Conservation (phyloP, 2,329 filamentous ascomycete genomes). For the Knoxdaviesia capensis region DNA sequence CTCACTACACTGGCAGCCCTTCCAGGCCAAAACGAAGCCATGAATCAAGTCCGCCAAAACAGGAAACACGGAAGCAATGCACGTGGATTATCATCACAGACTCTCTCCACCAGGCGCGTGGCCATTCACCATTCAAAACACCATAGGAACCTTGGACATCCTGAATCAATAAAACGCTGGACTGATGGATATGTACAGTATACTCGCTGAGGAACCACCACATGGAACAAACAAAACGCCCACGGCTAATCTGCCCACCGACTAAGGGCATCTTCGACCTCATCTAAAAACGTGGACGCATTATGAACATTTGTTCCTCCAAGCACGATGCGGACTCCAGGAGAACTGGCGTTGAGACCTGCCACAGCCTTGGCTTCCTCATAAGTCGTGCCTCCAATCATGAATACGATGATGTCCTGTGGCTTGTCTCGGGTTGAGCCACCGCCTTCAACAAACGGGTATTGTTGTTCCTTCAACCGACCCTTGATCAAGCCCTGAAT, state of each 20-base stretch:
- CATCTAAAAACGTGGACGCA: constrained; percentile 69
- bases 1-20: too few relatives aligned
- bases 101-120: too few relatives aligned
- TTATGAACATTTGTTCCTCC: constrained; percentile 83
- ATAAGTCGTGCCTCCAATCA: constrained; percentile 83
- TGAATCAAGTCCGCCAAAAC: too few relatives aligned
- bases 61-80: too few relatives aligned
- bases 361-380: constrained; percentile 94
- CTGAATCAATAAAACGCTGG: too few relatives aligned
- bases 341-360: constrained; percentile 79
- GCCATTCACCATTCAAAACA: too few relatives aligned
- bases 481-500: constrained; percentile 90
- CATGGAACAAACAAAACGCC: too few relatives aligned
- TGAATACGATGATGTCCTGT: constrained; percentile 89
- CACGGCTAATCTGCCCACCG: constrained; percentile 33
- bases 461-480: constrained; percentile 64
- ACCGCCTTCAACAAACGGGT: constrained; percentile 82
- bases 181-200: too few relatives aligned
- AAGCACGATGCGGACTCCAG: constrained; percentile 73
- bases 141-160: too few relatives aligned
- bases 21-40: too few relatives aligned
- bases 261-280: constrained; percentile 73
- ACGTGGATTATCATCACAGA: too few relatives aligned
- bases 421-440: constrained; percentile 83
- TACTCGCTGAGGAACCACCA: too few relatives aligned